Evolutionary conservation across 257 asterid species (phyloP).

Genomic region (Rauvolfia tetraphylla): DNA sequence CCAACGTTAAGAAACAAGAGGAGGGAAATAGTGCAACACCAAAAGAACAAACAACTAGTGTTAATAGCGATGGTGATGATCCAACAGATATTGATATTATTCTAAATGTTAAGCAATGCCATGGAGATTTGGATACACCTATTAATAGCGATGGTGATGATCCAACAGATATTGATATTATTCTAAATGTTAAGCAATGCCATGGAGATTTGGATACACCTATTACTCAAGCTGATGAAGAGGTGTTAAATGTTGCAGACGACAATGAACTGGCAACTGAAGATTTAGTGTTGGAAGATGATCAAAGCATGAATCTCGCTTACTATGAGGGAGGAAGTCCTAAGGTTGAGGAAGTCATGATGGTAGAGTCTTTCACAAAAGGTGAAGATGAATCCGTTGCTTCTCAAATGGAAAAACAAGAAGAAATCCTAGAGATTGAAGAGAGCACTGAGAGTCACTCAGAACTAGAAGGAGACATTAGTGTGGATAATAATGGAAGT

Average conservation of each 20-base stretch:
- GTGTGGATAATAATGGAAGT: constrained; percentile 19
- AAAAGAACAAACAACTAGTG: constrained; percentile 16
- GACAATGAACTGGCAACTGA: constrained; percentile 18
- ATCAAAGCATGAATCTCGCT: not conserved
- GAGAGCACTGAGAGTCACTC: constrained; percentile 24
- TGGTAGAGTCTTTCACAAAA: constrained; percentile 24
- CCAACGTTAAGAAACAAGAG: constrained; percentile 24
- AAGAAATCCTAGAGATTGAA: constrained; percentile 15
- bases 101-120: constrained; percentile 18
- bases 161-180: constrained; percentile 13
- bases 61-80: constrained; percentile 12
- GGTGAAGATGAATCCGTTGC: constrained; percentile 10
- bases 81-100: constrained; percentile 14
- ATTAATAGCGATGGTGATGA: constrained; percentile 13
- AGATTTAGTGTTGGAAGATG: constrained; percentile 18
- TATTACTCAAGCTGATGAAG: constrained; percentile 30
- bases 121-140: no score
- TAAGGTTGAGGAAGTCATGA: constrained; percentile 19
- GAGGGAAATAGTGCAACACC: constrained; percentile 8
- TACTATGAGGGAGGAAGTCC: constrained; percentile 19
- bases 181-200: constrained; percentile 19
- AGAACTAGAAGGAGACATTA: constrained; percentile 13
- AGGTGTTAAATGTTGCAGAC: constrained; percentile 16
- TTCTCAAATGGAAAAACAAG: constrained; percentile 27
- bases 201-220: constrained; percentile 24